Conservation (phyloP, 2,329 filamentous ascomycete species). For the Alternaria atra region DNA sequence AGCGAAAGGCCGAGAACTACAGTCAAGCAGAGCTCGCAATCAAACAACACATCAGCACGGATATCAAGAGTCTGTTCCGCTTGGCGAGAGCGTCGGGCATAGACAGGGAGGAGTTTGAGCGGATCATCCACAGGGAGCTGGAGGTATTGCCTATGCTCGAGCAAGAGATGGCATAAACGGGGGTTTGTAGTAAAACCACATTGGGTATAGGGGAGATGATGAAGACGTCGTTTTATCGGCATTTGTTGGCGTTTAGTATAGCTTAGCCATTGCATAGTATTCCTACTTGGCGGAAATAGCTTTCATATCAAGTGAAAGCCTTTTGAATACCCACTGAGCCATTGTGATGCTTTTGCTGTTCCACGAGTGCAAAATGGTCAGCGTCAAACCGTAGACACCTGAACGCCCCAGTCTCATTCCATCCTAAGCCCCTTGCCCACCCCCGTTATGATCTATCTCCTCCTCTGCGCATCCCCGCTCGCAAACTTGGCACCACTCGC, state of each 20-base stretch:
- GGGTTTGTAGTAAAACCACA: not conserved
- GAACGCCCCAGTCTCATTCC: not conserved
- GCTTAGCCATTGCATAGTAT: conserved; percentile 8
- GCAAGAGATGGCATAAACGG: conserved; percentile 53
- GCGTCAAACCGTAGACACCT: not conserved
- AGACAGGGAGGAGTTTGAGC: conserved; percentile 76
- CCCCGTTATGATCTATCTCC: conserved; percentile 36
- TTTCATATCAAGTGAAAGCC: not conserved
- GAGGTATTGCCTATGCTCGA: conserved; percentile 76
- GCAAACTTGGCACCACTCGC: conserved; percentile 40
- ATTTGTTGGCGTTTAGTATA: conserved; percentile 24
- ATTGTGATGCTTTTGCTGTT: not conserved
- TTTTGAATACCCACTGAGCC: not conserved
- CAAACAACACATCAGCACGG: conserved; percentile 80
- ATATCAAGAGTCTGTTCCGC: conserved; percentile 78
- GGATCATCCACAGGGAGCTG: conserved; percentile 74
- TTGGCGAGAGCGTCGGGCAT: conserved; percentile 77
- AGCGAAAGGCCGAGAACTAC: conserved; percentile 64
- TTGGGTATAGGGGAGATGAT: not conserved
- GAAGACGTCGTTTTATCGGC: not conserved
- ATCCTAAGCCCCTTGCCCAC: not conserved
- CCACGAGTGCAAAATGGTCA: not conserved
- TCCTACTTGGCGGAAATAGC: conserved; percentile 1
- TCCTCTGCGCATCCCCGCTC: conserved; percentile 41
- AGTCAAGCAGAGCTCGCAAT: conserved; percentile 76